Percentiles rank a stretch among this genome's conserved stretches.
phyloP scores from a whole-genome alignment of 805 yeast genomes.

The Suhomyces vadensis region DNA sequence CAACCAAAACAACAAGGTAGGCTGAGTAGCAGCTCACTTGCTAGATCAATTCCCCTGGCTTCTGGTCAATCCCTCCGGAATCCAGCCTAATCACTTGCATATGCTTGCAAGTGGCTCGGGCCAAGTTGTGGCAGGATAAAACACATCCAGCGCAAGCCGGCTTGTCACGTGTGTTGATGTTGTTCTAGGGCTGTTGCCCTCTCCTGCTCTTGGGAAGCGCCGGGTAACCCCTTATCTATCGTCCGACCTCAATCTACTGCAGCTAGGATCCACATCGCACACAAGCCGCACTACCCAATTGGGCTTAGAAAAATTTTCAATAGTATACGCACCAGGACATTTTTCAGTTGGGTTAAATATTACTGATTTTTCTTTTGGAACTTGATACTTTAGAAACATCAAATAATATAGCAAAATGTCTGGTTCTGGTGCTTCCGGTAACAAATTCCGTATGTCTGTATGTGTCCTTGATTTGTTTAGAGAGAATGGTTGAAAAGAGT shows the following conservation, averaged over 20 bases:
- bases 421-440: conserved; percentile 97
- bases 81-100: no score
- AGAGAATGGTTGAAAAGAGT: neutral
- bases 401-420: conserved; percentile 57
- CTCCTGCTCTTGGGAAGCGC: neutral
- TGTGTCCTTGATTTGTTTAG: conserved; percentile 39
- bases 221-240: neutral
- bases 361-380: conserved; percentile 14
- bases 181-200: neutral
- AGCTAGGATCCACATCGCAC: conserved; percentile 4
- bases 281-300: conserved; percentile 1
- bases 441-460: conserved; percentile 99
- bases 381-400: conserved; percentile 19
- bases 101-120: no score
- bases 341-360: conserved; percentile 3
- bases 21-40: no score
- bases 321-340: conserved; percentile 2
- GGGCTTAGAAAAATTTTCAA: conserved; percentile 4
- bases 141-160: no score
- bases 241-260: neutral
- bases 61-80: no score
- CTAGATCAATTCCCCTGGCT: no score
- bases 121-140: no score
- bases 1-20: no score
- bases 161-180: neutral